Base-by-base conservation (phyloP, 2,329 filamentous ascomycete genomes). In the Claviceps monticola region DNA sequence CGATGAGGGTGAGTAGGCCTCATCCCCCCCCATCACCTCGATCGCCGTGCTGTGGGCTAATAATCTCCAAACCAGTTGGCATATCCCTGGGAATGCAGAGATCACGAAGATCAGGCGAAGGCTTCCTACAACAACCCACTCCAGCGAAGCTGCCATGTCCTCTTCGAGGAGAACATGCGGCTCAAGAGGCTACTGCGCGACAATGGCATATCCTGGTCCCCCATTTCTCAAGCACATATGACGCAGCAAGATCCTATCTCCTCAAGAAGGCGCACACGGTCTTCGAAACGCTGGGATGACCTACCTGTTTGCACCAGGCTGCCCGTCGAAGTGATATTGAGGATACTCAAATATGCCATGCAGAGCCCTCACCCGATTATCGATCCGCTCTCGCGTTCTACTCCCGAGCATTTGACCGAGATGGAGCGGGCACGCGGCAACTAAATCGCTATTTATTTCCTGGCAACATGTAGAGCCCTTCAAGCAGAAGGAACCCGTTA, bases 101-200 rank as follows among this genome's bases (percentile, higher is more conserved):
- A 79, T 56, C 73, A 71, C 57, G 68, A 74, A 54, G 74, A 78
- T 34, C 68, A 71, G 62, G 73, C 74, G 47, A 71, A 71, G 61
- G 61, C 64, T 38, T 66, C 68, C 46, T 77, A 74, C 59, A 71
- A 75, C 36, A 64, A 70, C 36, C 74, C 74, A 36, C 63, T 75
- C n/a, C 73, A 74, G 29, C 63, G 62, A 51, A 66, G 69, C 56
- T 74, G 75, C 49, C 67, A 68, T 55, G 61, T 64, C 48, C 67
- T 79, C 3, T 55, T 64, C 14, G 71, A 74, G 17, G 75, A 79
- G 60, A 77, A 76, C 53, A 49, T 71, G 60, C 63, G 60, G 37
- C 64, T 79, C 48, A 79, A 79, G 62, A 68, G 68, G 42, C 68
- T 78, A 6, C 64, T 79, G 37, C 73, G 74, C 23, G 69, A 76